Percentiles rank a stretch among this genome's conserved stretches.
phyloP scores from a whole-genome alignment of 2,329 filamentous ascomycete genomes.

The Aspergillus piperis region DNA sequence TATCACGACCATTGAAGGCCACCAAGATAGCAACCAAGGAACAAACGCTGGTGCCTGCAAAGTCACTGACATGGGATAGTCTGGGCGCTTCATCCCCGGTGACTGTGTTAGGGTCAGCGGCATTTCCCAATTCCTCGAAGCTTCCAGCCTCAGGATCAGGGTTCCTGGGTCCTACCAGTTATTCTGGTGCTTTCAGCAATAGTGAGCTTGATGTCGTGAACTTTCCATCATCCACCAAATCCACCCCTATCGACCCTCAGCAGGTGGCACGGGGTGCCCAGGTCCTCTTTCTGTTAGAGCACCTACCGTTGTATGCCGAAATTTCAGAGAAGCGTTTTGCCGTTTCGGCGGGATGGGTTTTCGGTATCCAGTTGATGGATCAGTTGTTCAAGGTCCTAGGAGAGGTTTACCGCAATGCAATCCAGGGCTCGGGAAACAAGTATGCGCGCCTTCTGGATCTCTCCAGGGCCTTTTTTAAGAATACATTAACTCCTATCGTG shows the following conservation, averaged over 20 bases:
- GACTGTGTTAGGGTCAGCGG: background rate
- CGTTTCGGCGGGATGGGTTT: background rate
- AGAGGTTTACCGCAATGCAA: conserved; percentile 1
- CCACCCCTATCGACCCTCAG: background rate
- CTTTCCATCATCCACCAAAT: background rate
- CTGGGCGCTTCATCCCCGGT: background rate
- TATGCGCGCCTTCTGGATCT: background rate
- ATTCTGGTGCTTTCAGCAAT: conserved; percentile 19
- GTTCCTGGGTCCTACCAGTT: conserved; percentile 25
- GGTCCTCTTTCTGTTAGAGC: conserved; percentile 15
- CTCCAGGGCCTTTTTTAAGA: conserved; percentile 9
- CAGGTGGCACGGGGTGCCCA: conserved; percentile 16
- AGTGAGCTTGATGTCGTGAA: conserved; percentile 4
- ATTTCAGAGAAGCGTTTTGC: conserved; percentile 20
- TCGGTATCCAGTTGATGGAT: background rate
- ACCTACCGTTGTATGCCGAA: conserved; percentile 15
- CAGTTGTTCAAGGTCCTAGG: background rate
- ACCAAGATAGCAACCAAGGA: background rate
- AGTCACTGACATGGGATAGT: background rate
- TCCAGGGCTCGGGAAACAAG: background rate
- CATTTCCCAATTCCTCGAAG: background rate
- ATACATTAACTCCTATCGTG: background rate
- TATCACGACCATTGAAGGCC: background rate
- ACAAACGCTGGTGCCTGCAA: background rate
- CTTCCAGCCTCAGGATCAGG: conserved; percentile 9